Base-by-base conservation (phyloP, 495 filamentous ascomycete species). In the Hypoxylon crocopeplum region DNA sequence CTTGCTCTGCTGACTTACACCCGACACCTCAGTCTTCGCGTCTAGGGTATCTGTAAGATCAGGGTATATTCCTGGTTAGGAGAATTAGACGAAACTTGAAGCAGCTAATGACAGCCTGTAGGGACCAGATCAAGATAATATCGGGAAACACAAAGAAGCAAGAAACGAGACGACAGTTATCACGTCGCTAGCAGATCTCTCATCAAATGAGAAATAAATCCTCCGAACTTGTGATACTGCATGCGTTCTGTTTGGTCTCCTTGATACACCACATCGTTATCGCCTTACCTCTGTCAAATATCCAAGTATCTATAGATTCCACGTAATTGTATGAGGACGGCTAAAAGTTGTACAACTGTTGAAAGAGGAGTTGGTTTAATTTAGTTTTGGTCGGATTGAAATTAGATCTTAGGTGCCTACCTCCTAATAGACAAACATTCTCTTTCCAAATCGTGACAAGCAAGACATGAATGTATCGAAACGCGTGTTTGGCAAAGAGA, bases 221-320 rank as follows among this genome's bases (percentile, higher is more conserved):
- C 45, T 49, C 61, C 61, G 50, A 51, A 15, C 45, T 27, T 45
- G 55, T 64, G 55, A 59, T 59, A 53, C 44, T 44, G 37, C 30
- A 17, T 41, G 42, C 30, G 48, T 52, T 48, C 10, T 38, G 4
- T 3, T 38, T 17, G 4, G 2, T 17, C 3, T 52, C 20, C 7
- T 16, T 32, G 25, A 56, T 58, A 33, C 38, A 29, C 27, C 16
- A 19, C 34, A 24, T 38, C 34, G 3, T 34, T n/a, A 25, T 22
- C n/a, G n/a, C n/a, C n/a, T n/a, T n/a, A n/a, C n/a, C n/a, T n/a
- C n/a, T n/a, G n/a, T n/a, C n/a, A n/a, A n/a, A n/a, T n/a, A n/a
- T n/a, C n/a, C n/a, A n/a, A n/a, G n/a, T n/a, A n/a, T n/a, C n/a
- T n/a, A n/a, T n/a, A n/a, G n/a, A n/a, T n/a, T n/a, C n/a, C n/a